Evolutionary conservation across 768 basidiomycete species (phyloP), one percentile per base, ranked within the genome.

Genomic region (Termitomyces sp.): DNA sequence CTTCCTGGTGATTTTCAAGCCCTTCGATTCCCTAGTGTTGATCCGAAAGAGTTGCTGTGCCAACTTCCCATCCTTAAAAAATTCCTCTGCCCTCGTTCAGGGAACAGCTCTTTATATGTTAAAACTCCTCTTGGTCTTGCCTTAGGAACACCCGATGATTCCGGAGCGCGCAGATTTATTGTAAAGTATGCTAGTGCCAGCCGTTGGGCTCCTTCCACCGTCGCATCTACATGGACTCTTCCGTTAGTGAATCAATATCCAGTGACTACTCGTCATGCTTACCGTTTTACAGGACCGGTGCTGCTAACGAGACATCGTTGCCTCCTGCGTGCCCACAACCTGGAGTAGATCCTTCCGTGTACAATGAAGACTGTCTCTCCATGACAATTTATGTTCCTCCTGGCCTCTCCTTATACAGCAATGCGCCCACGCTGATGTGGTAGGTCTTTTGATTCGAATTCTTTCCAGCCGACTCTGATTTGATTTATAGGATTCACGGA

Each of bases 301-400:
- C 77, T 35, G 75, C 77, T 5, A 77, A 88, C 67, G 73, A 75
- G 12, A 75, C 85, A 0, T 72, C 71, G 9, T 73, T 90, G 35
- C 91, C 92, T 20, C 77, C 85, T 4, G 79, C 84, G 8, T 95
- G 93, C 69, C 87, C 89, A 9, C 93, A 94, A 69, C 72, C 74
- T 48, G 72, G 64, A 60, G 73, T 82, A 13, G 75, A 80, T 64
- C 61, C 76, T 33, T 81, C 82, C n/a, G 68, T 71, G 5, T 81
- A 74, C 71, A 79, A 77, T 1, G 93, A 95, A 70, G 90, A 95
- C 69, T 96, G 93, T 69, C 77, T 96, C 49, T 92, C 85, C 23
- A 84, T 92, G 77, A 74, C 89, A 28, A 75, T 89, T 33, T 93
- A 91, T 67, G 83, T 86, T 2, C 90, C 89, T 5, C 70, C 75